Base-by-base conservation (phyloP, 83 land plant genomes). In the Thuja plicata region DNA sequence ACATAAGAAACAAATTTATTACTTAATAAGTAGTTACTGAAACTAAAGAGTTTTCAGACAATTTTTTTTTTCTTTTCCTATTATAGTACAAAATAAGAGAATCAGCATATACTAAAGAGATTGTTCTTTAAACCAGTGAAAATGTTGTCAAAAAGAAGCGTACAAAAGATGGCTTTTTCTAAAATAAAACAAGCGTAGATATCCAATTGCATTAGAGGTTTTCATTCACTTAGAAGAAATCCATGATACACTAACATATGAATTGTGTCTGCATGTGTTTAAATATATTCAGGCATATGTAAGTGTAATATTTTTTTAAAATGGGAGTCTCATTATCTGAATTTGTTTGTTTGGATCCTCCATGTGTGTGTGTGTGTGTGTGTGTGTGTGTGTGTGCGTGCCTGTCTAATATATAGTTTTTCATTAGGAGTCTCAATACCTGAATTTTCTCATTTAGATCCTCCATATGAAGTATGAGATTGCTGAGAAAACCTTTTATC, bases 391-490 rank as follows among this genome's bases (percentile, higher is more conserved):
- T 46, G 10, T 0, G 8, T 0, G 8, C 2, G 50, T 46, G 50
- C 45, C 2, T 46, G 50, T 46, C 10, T 46, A 46, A 8, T 46
- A 46, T 46, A 8, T 46, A 46, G 8, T 8, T 46, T 46, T 46
- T 21, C 27, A 62, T 62, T 27, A 7, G 73, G 73, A 66, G 73
- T 66, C 30, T 66, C 10, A 46, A 52, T 84, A 91, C 94, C 94
- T 90, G 85, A 60, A 93, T 90, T 73, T 82, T 81, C 8, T 84
- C 81, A 62, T 91, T 79, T 35, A 60, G 85, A 86, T 91, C 94
- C 70, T 91, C 94, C 94, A 93, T 93, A 86, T 93, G 94, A 5
- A 88, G 34, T 16, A 93, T 57, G 40, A 93, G 88, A 81, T 57
- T 89, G 73, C 85, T 40, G 78, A 90, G 87, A 88, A 90, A 91